Base-by-base conservation (phyloP, 129 eudicot species). In the Mikania micrantha region DNA sequence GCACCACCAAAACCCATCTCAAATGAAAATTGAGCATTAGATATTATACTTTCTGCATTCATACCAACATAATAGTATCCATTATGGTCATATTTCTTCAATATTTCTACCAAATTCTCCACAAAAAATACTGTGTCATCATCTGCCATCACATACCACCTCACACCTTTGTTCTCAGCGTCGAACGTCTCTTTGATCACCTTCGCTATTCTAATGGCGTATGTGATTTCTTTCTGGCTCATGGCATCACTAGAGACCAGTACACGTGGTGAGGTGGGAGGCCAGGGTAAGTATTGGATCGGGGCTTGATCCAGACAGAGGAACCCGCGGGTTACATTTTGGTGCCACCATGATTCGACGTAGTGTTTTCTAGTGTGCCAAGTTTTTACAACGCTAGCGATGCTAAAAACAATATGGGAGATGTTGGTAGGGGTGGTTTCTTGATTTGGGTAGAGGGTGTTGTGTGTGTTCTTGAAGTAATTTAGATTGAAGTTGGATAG, bases 1-100 rank as follows among this genome's bases (percentile, higher is more conserved):
- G 85, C 97, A 21, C 97, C 97, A 47, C 97, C 97, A 78, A 84
- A 90, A 0, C 80, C 97, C 85, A 87, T 84, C 11, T 64, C 83
- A 63, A 72, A 90, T 7, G 91, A 77, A 67, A 68, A 72, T 0
- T 5, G 21, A 20, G 25, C 15, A 39, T 90, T 86, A 7, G 83
- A 72, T 60, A 59, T 36, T 0, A 66, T 47, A 29, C 83, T 58
- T 39, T 90, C 95, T 7, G 97, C 77, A 70, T 82, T 86, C 81
- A 69, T 66, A 11, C 91, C 97, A 5, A 90, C 52, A 41, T 90
- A 86, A 40, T 67, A 77, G 62, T 82, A 82, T 45, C 79, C 84
- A 12, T 35, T 70, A 7, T 86, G 91, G 80, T 86, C 95, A 48
- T 90, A 86, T 41, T 71, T 82, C 9, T 66, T 60, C 53, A 90